Percentiles rank a stretch among this genome's conserved stretches.
These are phyloP conservation scores for Trichoderma endophyticum DNA, from an alignment of 2,329 filamentous ascomycete genomes.

Conservation along the genomic window DNA sequence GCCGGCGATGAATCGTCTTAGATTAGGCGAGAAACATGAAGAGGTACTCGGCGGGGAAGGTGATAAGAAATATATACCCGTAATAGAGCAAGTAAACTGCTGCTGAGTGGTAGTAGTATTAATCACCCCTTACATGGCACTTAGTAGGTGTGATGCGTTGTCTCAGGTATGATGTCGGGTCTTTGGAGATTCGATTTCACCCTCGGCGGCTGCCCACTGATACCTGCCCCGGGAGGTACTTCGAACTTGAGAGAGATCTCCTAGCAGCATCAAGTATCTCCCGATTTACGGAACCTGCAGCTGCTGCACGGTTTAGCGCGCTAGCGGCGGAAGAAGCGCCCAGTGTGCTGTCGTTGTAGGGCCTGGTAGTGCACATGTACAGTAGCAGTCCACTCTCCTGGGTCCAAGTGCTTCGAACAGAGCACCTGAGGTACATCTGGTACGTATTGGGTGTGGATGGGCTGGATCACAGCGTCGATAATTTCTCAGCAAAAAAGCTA, in stretches of 20 bases:
- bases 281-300: background rate
- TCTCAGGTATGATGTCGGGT: background rate
- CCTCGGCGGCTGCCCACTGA: background rate
- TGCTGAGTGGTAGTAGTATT: background rate
- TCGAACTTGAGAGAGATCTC: background rate
- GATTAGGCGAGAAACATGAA: slow-evolving; percentile 7
- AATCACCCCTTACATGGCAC: background rate
- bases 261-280: background rate
- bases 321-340: slow-evolving; percentile 1
- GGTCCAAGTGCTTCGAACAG: background rate
- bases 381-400: background rate
- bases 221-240: background rate
- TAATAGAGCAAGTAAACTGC: background rate
- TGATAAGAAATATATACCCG: background rate
- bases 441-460: background rate
- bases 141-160: background rate
- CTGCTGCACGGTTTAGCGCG: background rate
- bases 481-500: slow-evolving; percentile 11
- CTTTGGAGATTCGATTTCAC: background rate
- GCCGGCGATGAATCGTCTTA: background rate
- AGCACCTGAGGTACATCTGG: background rate
- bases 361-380: background rate
- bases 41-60: background rate
- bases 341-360: too few species aligned
- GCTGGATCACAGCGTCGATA: background rate